phyloP scores from a whole-genome alignment of 2,329 filamentous ascomycete species.

The Ophiocordyceps unilateralis region DNA sequence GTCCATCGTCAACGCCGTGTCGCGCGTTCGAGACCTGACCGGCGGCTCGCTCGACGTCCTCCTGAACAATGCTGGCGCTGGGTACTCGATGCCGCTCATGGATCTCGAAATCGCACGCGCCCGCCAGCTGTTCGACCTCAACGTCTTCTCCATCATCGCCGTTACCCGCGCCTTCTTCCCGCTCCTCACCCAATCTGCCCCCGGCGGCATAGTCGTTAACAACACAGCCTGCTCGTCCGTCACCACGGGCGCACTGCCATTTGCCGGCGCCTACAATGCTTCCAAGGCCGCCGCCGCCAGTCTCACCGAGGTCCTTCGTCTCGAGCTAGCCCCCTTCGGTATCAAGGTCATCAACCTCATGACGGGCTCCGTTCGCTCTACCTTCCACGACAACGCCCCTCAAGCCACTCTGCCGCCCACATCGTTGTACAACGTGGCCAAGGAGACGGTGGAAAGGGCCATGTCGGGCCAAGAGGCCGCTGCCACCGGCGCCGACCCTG shows the following conservation, averaged over 20 bases:
- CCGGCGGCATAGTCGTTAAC: neutral
- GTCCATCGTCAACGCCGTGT: constrained; percentile 7
- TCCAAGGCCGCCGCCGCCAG: neutral
- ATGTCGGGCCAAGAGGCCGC: neutral
- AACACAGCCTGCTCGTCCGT: neutral
- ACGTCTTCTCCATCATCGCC: neutral
- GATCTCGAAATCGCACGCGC: constrained; percentile 1
- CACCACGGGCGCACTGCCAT: neutral
- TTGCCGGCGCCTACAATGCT: neutral
- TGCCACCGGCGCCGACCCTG: neutral
- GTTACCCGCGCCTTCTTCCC: neutral
- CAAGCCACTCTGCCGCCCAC: neutral
- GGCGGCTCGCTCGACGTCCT: constrained; percentile 12
- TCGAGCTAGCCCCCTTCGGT: neutral
- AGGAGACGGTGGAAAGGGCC: neutral
- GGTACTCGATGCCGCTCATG: constrained; percentile 9
- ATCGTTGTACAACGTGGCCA: neutral
- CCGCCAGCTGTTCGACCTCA: neutral
- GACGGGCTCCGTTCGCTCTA: neutral
- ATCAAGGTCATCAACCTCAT: neutral
- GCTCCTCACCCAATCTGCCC: neutral
- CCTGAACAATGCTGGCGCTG: constrained; percentile 13
- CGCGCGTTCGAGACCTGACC: constrained; percentile 4
- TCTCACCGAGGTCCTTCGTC: neutral
- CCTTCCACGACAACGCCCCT: neutral